Evolutionary conservation across 176 grass and related monocot genomes (phyloP).

Genomic region (Hyparrhenia diplandra): DNA sequence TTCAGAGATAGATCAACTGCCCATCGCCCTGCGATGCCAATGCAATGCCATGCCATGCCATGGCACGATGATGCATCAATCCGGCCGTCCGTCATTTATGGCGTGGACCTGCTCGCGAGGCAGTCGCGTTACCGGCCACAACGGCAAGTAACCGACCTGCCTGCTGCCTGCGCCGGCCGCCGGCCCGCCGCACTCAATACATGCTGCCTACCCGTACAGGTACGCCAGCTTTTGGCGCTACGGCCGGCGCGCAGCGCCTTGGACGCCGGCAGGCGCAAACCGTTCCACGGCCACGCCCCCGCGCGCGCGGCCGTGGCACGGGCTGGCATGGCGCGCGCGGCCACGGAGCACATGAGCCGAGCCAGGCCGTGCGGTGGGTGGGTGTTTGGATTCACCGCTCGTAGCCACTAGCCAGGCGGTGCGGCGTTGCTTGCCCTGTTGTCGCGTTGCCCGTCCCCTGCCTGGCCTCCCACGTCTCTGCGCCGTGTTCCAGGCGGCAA

Average conservation of each 20-base stretch:
- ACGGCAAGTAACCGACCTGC: slow-evolving; percentile 13
- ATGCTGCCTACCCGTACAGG: neutral
- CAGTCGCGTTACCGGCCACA: neutral
- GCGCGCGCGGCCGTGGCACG: neutral
- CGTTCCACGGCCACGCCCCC: neutral
- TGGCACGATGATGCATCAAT: neutral
- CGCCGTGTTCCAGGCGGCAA: neutral
- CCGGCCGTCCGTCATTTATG: neutral
- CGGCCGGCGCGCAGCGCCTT: neutral
- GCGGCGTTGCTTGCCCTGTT: neutral
- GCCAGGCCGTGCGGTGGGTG: neutral
- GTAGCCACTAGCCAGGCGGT: neutral
- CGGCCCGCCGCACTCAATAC: neutral
- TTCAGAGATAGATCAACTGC: neutral
- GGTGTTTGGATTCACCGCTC: neutral
- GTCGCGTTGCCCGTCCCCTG: neutral
- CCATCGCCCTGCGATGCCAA: neutral
- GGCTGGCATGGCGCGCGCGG: neutral
- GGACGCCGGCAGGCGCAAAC: neutral
- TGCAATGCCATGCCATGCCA: neutral
- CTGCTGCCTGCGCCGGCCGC: neutral
- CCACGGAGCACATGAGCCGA: neutral
- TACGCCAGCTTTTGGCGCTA: neutral
- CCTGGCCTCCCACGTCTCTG: neutral
- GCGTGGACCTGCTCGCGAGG: neutral